These are phyloP conservation scores for Kodamaea laetipori DNA, from an alignment of 805 yeast genomes.

Conservation along the genomic window DNA sequence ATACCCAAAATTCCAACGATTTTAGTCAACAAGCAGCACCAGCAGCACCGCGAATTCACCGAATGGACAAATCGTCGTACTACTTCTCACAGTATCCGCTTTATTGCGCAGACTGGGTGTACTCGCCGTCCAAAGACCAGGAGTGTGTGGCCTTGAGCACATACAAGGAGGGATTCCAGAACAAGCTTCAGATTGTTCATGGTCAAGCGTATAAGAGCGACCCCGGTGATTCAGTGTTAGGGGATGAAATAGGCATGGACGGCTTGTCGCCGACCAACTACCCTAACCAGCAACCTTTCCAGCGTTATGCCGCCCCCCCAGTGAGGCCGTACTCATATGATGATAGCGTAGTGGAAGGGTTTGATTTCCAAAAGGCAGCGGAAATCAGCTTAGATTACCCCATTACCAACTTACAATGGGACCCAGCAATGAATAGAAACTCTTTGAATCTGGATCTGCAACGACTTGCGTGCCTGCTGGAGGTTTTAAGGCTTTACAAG, in stretches of 20 bases:
- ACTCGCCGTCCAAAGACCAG: slow-evolving; percentile 24
- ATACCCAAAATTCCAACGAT: background rate
- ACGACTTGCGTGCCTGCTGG: slow-evolving; percentile 69
- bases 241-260: slow-evolving; percentile 14
- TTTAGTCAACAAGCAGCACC: background rate
- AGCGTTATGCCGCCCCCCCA: background rate
- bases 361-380: slow-evolving; percentile 49
- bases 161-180: slow-evolving; percentile 74
- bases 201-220: slow-evolving; percentile 32
- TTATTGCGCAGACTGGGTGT: slow-evolving; percentile 39
- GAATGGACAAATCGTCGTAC: slow-evolving; percentile 24
- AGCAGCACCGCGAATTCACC: background rate
- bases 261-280: slow-evolving; percentile 13
- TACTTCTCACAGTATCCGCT: slow-evolving; percentile 34
- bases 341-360: slow-evolving; percentile 24
- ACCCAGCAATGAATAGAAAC: slow-evolving; percentile 46
- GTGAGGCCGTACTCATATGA: slow-evolving; percentile 2
- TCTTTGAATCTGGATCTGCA: slow-evolving; percentile 24
- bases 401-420: slow-evolving; percentile 74
- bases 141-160: slow-evolving; percentile 71
- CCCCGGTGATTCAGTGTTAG: slow-evolving; percentile 19
- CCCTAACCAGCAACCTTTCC: slow-evolving; percentile 1
- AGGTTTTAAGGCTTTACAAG: slow-evolving; percentile 67
- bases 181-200: slow-evolving; percentile 57
- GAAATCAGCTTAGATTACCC: slow-evolving; percentile 66